Conservation (phyloP, 1,284 basidiomycete species). For the Austroboletus niveus region DNA sequence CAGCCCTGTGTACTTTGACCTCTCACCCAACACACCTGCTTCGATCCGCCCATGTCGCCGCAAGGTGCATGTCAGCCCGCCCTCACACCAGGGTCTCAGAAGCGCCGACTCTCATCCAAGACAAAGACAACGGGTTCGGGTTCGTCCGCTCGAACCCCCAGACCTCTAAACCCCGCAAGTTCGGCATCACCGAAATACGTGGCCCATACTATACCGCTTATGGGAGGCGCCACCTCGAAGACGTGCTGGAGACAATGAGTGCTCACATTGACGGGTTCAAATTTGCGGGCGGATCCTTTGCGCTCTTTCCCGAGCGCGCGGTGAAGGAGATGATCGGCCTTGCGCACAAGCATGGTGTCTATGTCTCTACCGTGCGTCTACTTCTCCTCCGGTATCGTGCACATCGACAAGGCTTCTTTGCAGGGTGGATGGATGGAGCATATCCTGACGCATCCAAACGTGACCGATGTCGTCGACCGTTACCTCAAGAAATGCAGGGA, state of each 20-base stretch:
- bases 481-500: conserved; percentile 17
- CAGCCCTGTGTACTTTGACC: background rate
- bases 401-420: background rate
- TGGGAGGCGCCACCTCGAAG: conserved; percentile 39
- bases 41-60: background rate
- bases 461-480: conserved; percentile 11
- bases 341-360: conserved; percentile 11
- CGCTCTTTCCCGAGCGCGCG: conserved; percentile 38
- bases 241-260: conserved; percentile 37
- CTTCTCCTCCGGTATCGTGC: background rate
- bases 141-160: conserved; percentile 11
- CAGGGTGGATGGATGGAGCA: conserved; percentile 20
- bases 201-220: conserved; percentile 40
- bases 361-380: conserved; percentile 17
- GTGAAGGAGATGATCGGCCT: conserved; percentile 16
- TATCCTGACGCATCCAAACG: conserved; percentile 10
- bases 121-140: conserved; percentile 9
- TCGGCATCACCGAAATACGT: conserved; percentile 14
- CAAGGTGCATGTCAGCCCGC: conserved; percentile 1
- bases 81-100: background rate
- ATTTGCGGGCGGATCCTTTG: conserved; percentile 47
- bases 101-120: conserved; percentile 7
- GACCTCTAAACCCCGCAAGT: conserved; percentile 8
- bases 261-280: conserved; percentile 48
- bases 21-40: background rate